Conservation (phyloP, 192 early-diverging fungal genomes). For the Haplosporangium gracile region DNA sequence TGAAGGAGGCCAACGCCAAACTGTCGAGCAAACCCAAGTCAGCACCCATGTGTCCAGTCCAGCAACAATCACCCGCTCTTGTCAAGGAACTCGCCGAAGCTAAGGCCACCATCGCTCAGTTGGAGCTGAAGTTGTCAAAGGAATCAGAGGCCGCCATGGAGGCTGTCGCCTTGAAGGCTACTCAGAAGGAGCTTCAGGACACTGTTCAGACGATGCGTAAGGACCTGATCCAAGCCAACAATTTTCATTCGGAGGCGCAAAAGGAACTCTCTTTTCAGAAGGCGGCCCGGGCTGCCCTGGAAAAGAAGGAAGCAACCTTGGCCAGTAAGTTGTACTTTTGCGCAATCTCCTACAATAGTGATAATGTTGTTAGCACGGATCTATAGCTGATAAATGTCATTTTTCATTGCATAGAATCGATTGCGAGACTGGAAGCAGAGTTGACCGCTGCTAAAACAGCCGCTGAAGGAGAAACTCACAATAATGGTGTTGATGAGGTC, state of each 20-base stretch:
- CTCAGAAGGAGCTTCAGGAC: constrained; percentile 20
- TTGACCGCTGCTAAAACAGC: constrained; percentile 5
- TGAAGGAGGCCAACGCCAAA: constrained; percentile 30
- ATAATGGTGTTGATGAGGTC: constrained; percentile 4
- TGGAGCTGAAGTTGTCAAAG: constrained; percentile 18
- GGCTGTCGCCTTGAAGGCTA: not conserved
- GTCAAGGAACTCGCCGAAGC: constrained; percentile 27
- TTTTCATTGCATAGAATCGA: constrained; percentile 5
- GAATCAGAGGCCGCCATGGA: constrained; percentile 9
- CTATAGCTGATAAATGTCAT: not conserved
- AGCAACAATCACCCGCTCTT: constrained; percentile 6
- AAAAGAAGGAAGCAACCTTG: constrained; percentile 18
- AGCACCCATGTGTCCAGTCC: not conserved
- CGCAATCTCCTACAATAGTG: not conserved
- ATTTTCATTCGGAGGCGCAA: not conserved
- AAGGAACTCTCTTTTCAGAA: constrained; percentile 19
- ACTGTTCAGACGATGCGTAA: not conserved
- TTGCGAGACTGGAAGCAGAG: constrained; percentile 9
- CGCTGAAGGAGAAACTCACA: not conserved
- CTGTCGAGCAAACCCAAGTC: constrained; percentile 15
- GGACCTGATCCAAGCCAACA: constrained; percentile 14
- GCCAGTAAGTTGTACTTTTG: constrained; percentile 11
- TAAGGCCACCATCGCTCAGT: constrained; percentile 24
- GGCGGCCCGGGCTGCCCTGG: constrained; percentile 5
- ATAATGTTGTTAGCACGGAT: not conserved